phyloP scores from a whole-genome alignment of 2,329 filamentous ascomycete species.

The Coniella vitis region DNA sequence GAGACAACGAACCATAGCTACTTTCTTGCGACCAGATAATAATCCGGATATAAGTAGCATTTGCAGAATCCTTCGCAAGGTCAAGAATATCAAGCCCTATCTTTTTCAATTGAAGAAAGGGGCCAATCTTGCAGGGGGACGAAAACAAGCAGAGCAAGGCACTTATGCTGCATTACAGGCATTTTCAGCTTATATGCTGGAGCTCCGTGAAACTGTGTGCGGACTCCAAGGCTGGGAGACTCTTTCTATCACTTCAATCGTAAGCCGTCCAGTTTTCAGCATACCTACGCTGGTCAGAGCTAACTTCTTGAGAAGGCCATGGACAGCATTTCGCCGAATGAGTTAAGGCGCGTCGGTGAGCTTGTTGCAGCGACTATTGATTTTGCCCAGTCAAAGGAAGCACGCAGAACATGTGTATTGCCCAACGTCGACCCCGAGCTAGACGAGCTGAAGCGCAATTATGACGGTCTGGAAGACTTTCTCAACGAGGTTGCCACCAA shows the following conservation, averaged over 20 bases:
- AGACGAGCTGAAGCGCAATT: conserved; percentile 70
- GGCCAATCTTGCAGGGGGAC: conserved; percentile 46
- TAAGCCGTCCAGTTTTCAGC: conserved; percentile 21
- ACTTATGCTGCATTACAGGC: conserved; percentile 66
- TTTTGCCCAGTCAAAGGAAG: conserved; percentile 67
- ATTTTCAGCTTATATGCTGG: conserved; percentile 66
- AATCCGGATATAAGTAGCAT: conserved; percentile 46
- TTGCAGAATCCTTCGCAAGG: conserved; percentile 54
- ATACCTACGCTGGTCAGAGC: background rate
- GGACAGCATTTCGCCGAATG: conserved; percentile 48
- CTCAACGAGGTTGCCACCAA: conserved; percentile 60
- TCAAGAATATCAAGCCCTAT: conserved; percentile 68
- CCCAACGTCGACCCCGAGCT: conserved; percentile 65
- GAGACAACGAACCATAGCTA: conserved; percentile 62
- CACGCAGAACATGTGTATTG: conserved; percentile 66
- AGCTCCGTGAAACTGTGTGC: conserved; percentile 57
- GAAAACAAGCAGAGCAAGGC: conserved; percentile 51
- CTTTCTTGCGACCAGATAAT: conserved; percentile 65
- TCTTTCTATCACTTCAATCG: conserved; percentile 48
- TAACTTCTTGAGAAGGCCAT: conserved; percentile 39
- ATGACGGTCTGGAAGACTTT: conserved; percentile 69
- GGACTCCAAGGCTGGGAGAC: conserved; percentile 48
- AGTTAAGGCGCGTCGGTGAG: conserved; percentile 60
- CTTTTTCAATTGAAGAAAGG: conserved; percentile 72
- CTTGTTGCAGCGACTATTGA: conserved; percentile 71